Percentiles rank a stretch among this genome's conserved stretches.
Conservation (phyloP, 192 early-diverging fungal species). For the Coemansia sp. region DNA sequence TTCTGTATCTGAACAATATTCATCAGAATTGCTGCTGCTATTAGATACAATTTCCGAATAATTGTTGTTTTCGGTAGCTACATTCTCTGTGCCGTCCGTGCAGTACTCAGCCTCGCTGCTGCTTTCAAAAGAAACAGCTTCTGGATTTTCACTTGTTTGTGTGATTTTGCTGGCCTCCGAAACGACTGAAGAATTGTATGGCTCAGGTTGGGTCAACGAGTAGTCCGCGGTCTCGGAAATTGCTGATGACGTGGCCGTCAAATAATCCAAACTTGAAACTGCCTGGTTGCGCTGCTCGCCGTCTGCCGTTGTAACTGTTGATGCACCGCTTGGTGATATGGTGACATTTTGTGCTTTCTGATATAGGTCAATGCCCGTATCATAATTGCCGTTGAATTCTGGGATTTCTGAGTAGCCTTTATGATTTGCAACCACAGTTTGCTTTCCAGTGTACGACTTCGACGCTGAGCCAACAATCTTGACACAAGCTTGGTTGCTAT, state of each 20-base stretch:
- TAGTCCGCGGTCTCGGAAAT: neutral
- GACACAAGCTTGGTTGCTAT: conserved; percentile 31
- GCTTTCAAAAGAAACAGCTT: neutral
- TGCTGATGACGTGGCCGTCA: too few species aligned
- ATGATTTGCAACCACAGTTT: conserved; percentile 25
- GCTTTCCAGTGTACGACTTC: conserved; percentile 21
- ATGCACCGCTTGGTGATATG: neutral
- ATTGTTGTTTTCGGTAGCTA: too few species aligned
- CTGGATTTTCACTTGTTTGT: neutral
- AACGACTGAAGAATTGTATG: neutral
- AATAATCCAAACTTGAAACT: too few species aligned
- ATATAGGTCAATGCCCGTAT: neutral
- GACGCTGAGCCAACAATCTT: conserved; percentile 15
- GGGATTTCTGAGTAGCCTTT: conserved; percentile 42
- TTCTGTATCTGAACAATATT: too few species aligned
- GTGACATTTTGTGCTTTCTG: neutral
- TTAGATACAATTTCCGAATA: neutral
- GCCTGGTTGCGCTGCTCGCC: neutral
- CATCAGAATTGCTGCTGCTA: neutral
- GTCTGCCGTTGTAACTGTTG: neutral
- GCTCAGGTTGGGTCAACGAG: neutral
- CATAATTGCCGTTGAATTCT: conserved; percentile 20
- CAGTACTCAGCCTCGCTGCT: too few species aligned
- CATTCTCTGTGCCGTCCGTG: too few species aligned
- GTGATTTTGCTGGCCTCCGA: neutral